Base-by-base conservation (phyloP, 768 basidiomycete genomes). In the Heimioporus sp. region DNA sequence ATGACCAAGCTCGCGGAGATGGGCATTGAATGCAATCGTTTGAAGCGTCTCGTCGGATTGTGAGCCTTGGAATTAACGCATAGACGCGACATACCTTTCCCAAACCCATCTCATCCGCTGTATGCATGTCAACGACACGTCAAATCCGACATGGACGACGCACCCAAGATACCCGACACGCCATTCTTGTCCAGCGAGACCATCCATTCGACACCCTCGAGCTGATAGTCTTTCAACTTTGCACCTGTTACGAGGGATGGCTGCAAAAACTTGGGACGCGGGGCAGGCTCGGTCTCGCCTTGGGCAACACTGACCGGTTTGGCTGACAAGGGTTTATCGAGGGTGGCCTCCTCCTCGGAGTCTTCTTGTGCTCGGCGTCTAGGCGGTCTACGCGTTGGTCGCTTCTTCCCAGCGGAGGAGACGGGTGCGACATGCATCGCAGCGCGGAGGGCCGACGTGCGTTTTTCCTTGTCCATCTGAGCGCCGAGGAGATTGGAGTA, bases 151-250 rank as follows among this genome's bases (percentile, higher is more conserved):
- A 19, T n/a, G 13, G 24, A 20, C 32, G 13, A 65, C 79, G 34
- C 53, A 87, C 86, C 87, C 37, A 91, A 59, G 52, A 91, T 91
- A 1, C 90, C 90, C 1, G 84, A 85, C 19, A 91, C 86, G 1
- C 90, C 90, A 59, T 92, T 93, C 68, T 89, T 81, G 65, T 92
- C 86, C 15, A 97, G 70, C 11, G 85, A 85, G 1, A 89, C 86
- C 90, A 97, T 90, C 96, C 96, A 98, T 55, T 95, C 90, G 15
- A 97, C 80, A 0, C 96, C 96, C 46, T 94, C 90, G 2, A 98
- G 79, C 65, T 99, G 96, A 65, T 97, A 98, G 32, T 86, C 80
- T 63, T 93, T 92, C 54, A 98, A 69, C 51, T 73, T 88, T 0
- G 85, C 92, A 5, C 96, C 96, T 0, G 92, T 92, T 37, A 99